Conservation (phyloP, 2,329 filamentous ascomycete genomes). For the Graphilbum sp. region DNA sequence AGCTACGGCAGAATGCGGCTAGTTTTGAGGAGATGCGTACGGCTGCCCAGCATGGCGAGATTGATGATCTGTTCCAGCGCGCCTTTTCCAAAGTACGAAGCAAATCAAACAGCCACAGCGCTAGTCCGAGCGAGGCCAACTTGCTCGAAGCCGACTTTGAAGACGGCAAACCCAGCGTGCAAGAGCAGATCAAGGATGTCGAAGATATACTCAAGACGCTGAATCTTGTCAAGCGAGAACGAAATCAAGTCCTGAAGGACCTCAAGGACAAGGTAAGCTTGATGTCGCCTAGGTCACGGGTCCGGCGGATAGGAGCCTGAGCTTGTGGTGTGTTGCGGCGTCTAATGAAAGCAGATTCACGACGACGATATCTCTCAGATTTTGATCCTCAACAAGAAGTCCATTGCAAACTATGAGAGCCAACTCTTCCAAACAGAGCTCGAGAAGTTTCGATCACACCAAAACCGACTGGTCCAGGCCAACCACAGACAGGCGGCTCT, state of each 20-base stretch:
- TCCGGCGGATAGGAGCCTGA: too few species aligned
- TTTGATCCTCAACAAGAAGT: slow-evolving; percentile 93
- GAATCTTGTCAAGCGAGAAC: slow-evolving; percentile 80
- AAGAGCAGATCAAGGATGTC: slow-evolving; percentile 76
- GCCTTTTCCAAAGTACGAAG: slow-evolving; percentile 66
- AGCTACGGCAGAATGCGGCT: slow-evolving; percentile 67
- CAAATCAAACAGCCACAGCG: slow-evolving; percentile 42
- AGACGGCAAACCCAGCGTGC: slow-evolving; percentile 62
- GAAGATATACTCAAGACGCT: slow-evolving; percentile 85
- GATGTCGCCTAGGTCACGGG: neutral
- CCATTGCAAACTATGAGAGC: slow-evolving; percentile 77
- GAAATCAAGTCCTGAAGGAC: slow-evolving; percentile 85
- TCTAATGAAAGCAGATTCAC: slow-evolving; percentile 62
- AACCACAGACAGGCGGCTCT: slow-evolving; percentile 89
- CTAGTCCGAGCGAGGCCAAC: slow-evolving; percentile 55
- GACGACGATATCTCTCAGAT: slow-evolving; percentile 96
- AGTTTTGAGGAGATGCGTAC: slow-evolving; percentile 93
- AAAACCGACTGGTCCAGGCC: slow-evolving; percentile 78
- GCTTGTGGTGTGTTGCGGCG: too few species aligned
- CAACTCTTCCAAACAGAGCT: slow-evolving; percentile 90
- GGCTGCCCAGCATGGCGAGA: slow-evolving; percentile 72
- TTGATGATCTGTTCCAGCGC: slow-evolving; percentile 75
- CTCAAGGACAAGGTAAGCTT: slow-evolving; percentile 79
- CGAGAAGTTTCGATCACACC: slow-evolving; percentile 92
- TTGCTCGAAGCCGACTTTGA: slow-evolving; percentile 86